A percentile compares a stretch with the other conserved stretches of the same genome.
Conservation (phyloP, 495 filamentous ascomycete species). For the Podospora tetraspora region DNA sequence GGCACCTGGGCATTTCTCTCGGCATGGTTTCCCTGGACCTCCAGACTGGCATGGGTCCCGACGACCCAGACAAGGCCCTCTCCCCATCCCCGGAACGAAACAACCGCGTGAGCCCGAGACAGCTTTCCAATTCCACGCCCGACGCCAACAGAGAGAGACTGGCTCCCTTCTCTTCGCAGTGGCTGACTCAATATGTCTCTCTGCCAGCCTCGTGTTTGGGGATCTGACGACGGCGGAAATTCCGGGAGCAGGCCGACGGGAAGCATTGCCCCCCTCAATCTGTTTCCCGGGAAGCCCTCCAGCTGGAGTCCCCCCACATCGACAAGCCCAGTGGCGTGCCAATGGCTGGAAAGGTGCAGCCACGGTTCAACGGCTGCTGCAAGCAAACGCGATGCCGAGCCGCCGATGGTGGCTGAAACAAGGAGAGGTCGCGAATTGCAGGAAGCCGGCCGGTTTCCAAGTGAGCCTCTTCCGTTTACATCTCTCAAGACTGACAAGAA, state of each 20-base stretch:
- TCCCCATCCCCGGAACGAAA: neutral
- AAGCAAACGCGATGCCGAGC: neutral
- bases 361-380: neutral
- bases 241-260: neutral
- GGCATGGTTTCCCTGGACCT: neutral
- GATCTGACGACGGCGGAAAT: neutral
- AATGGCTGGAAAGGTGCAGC: neutral
- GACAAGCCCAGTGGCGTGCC: neutral
- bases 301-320: neutral
- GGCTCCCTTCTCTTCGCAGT: neutral
- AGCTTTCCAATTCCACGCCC: neutral
- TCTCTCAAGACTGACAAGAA: neutral
- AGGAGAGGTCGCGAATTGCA: neutral
- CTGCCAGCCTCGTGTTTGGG: neutral
- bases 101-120: neutral
- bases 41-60: neutral
- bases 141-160: neutral
- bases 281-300: neutral
- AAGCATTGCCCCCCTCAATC: neutral
- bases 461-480: neutral
- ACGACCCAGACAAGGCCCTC: neutral
- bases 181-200: neutral
- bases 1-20: neutral
- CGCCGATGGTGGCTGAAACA: neutral
- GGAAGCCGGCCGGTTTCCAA: neutral